These are phyloP conservation scores for Metschnikowia amazonensis DNA, from an alignment of 805 yeast genomes.

Conservation along the genomic window DNA sequence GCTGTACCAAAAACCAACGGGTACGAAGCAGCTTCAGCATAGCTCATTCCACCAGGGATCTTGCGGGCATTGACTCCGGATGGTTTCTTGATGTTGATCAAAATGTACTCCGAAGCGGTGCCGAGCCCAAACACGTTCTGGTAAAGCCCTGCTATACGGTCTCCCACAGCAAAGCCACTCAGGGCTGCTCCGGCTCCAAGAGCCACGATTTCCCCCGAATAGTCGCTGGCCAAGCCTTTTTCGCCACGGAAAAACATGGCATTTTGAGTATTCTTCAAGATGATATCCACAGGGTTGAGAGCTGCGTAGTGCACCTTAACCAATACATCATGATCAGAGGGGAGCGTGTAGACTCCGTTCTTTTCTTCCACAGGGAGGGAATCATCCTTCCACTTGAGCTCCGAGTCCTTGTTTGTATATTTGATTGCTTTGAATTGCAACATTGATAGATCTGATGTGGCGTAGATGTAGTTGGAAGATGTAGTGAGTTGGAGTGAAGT, in stretches of 20 bases:
- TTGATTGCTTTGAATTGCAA: constrained; percentile 23
- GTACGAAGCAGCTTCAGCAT: constrained; percentile 60
- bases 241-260: constrained; percentile 12
- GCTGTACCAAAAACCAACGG: constrained; percentile 69
- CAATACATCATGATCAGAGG: constrained; percentile 20
- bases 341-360: constrained; percentile 11
- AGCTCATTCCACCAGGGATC: constrained; percentile 44
- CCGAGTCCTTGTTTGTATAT: constrained; percentile 16
- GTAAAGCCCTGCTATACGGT: constrained; percentile 28
- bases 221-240: constrained; percentile 31
- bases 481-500: too few relatives aligned
- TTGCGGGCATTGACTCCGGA: constrained; percentile 35
- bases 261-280: constrained; percentile 19
- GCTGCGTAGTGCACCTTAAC: constrained; percentile 32
- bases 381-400: constrained; percentile 14
- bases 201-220: constrained; percentile 30
- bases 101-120: constrained; percentile 45
- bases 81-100: constrained; percentile 31
- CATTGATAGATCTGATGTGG: too few relatives aligned
- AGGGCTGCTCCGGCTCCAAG: constrained; percentile 27
- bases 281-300: constrained; percentile 32
- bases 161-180: constrained; percentile 25
- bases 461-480: too few relatives aligned
- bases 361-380: constrained; percentile 12
- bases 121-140: constrained; percentile 29